Conservation (phyloP, 345 rosid genomes). For the Stellera chamaejasme region DNA sequence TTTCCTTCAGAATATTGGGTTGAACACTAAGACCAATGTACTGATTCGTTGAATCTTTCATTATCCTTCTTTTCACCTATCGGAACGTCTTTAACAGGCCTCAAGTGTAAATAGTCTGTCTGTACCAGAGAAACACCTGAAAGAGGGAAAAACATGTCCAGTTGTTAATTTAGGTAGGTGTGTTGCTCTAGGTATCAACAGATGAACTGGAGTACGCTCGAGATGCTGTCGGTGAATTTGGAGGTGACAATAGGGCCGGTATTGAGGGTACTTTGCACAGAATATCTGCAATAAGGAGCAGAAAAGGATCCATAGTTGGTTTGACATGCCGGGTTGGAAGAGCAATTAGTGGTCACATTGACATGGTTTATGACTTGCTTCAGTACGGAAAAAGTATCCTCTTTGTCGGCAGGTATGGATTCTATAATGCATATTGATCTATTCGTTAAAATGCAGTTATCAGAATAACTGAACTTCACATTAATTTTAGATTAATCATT, state of each 20-base stretch:
- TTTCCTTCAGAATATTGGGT: too few relatives aligned
- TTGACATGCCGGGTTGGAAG: constrained; percentile 62
- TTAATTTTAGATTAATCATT: neutral
- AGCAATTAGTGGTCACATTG: constrained; percentile 53
- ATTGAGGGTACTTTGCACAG: constrained; percentile 65
- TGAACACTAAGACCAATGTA: too few relatives aligned
- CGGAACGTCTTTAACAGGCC: too few relatives aligned
- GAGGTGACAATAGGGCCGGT: constrained; percentile 59
- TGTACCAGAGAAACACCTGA: too few relatives aligned
- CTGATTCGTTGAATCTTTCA: too few relatives aligned
- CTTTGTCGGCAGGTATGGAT: constrained; percentile 51
- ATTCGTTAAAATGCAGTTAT: neutral
- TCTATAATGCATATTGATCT: neutral
- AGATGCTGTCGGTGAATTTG: constrained; percentile 50
- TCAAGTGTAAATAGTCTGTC: too few relatives aligned
- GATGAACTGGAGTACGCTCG: constrained; percentile 55
- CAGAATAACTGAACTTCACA: too few relatives aligned
- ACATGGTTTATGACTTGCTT: constrained; percentile 57
- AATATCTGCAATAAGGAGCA: constrained; percentile 52
- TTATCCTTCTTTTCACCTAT: too few relatives aligned
- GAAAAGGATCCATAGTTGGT: constrained; percentile 49
- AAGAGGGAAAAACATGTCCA: too few relatives aligned
- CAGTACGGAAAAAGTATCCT: constrained; percentile 55
- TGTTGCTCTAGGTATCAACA: constrained; percentile 35
- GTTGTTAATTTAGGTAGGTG: too few relatives aligned